Base-by-base conservation (phyloP, 441 rosid species). In the Cnidoscolus chayamansa region DNA sequence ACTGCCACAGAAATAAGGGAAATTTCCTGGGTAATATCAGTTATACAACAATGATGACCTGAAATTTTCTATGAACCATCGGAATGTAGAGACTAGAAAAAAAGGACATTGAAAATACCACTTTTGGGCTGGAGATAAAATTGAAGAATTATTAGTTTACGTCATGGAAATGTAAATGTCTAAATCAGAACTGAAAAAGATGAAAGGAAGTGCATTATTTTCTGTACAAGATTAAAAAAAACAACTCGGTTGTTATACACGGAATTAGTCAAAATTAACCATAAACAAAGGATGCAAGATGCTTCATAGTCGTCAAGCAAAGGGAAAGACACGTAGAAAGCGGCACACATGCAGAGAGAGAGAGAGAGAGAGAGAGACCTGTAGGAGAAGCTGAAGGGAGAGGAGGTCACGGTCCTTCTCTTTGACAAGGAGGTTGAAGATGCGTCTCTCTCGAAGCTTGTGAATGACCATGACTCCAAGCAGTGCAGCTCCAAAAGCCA, bases 401-500 rank as follows among this genome's bases (percentile, higher is more conserved):
- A 76, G 8, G 71, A 89, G 86, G 19, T 84, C 78, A 0, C 72
- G 72, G 62, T 78, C 87, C 77, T 85, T 87, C 32, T 89, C 90
- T 43, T 82, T 65, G 65, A 86, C 61, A n/a, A 86, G 76, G 69
- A 87, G 85, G 75, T 75, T 77, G 80, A 81, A 83, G 84, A 84
- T 80, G 73, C 94, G 85, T 65, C 80, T 77, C 76, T 89, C 94
- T 68, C 89, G 80, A 43, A 87, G 79, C 81, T 83, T 87, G 74
- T 86, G 94, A 7, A 87, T 70, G 12, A 78, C 80, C 86, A 85
- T 76, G 4, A 87, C 90, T 3, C 92, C 92, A 4, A 87, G 40
- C 63, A 89, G 69, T 4, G 94, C 92, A 13, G 89, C 88, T 55
- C 83, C 88, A 65, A 89, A 87, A 16, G 89, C 90, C 77, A 87